Evolutionary conservation across 2,329 filamentous ascomycete genomes (phyloP), one percentile per base, ranked within the genome.

Genomic region (Colletotrichum godetiae): DNA sequence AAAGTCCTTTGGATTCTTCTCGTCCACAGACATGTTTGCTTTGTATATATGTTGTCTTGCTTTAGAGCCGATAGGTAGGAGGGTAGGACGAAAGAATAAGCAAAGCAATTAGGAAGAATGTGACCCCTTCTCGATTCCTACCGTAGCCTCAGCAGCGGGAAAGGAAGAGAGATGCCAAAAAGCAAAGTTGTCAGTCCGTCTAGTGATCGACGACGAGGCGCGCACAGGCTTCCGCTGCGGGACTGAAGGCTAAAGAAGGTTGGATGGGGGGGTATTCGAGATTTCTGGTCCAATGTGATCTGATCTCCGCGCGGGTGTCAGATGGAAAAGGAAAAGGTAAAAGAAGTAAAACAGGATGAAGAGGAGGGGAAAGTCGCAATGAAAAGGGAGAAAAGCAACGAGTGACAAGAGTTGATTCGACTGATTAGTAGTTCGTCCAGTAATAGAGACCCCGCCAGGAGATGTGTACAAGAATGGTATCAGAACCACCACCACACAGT

Each of bases 1-100:
- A 27, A 55, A 19, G 62, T 76, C 69, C 27, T 76, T 72, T 7
- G 63, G 71, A 10, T 67, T 59, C 73, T 80, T 81, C 57, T 80
- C 78, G 52, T 72, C 69, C 5, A 62, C 53, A 56, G 80, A 78
- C 79, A 81, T 35, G 49, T 37, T 49, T 49, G 42, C 42, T 49
- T 49, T 49, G 19, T 49, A 49, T 49, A 22, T 49, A 49, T 29
- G 62, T 19, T 42, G 42, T 69, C 56, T 53, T 15, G 59, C 56
- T 33, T 53, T 24, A n/a, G 12, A 0, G 29, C 12, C 5, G 12
- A 19, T 49, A 49, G 42, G 42, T 22, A 55, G 53, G 55, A 29
- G 10, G 59, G 12, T 11, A 55, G 31, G 29, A 52, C 19, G 15
- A 58, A 15, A 10, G 33, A 29, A 33, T 15, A 46, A 5, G 31